Evolutionary conservation across 78 protist species (phyloP).

Genomic region (Pigoraptor vietnamica): DNA sequence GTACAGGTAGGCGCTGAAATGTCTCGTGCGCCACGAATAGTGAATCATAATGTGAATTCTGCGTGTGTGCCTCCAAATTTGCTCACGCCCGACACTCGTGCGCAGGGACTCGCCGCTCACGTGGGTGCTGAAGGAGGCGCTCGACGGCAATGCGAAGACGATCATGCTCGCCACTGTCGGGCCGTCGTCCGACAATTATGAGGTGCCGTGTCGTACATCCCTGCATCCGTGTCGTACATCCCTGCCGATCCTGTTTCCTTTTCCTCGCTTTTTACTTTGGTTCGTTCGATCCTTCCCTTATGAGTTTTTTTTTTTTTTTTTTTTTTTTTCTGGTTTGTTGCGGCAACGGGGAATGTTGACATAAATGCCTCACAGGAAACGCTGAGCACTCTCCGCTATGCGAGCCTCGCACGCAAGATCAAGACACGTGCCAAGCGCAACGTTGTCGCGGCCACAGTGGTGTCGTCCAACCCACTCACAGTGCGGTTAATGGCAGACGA

Average conservation of each 20-base stretch:
- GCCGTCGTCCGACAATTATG: constrained; percentile 66
- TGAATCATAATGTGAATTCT: background rate
- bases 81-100: constrained; percentile 52
- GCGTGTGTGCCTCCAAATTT: background rate
- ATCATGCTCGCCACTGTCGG: constrained; percentile 61
- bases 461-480: background rate
- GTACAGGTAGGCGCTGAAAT: background rate
- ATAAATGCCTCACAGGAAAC: constrained; percentile 73
- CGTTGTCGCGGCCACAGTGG: constrained; percentile 5
- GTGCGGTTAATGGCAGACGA: background rate
- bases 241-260: no score
- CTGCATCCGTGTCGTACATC: no score
- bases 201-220: no score
- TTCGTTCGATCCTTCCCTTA: no score
- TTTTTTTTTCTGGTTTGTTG: no score
- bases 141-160: constrained; percentile 68
- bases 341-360: no score
- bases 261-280: no score
- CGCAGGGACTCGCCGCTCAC: constrained; percentile 87
- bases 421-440: constrained; percentile 67
- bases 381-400: constrained; percentile 87
- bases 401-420: constrained; percentile 79
- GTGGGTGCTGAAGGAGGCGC: constrained; percentile 38
- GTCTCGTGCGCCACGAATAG: constrained; percentile 18
- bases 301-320: no score